A percentile compares a stretch with the other conserved stretches of the same genome.
phyloP scores from a whole-genome alignment of 257 asterid species.

The Solanum medicagineum region DNA sequence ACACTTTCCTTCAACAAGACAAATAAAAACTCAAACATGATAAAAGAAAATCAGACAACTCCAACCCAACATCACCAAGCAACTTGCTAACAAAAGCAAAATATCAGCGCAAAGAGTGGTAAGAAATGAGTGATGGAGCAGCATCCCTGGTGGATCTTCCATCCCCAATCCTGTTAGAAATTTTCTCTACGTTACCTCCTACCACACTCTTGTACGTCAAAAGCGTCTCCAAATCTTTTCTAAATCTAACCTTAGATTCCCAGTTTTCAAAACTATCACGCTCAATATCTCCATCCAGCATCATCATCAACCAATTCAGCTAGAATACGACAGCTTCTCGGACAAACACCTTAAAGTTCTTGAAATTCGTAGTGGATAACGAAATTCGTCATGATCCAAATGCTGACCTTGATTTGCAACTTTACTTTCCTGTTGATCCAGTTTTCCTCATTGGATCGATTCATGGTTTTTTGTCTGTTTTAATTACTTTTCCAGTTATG shows the following conservation, averaged over 20 bases:
- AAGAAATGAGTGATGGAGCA: background rate
- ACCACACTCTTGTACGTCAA: slow-evolving; percentile 10
- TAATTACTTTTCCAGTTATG: background rate
- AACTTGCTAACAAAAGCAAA: too few relatives aligned
- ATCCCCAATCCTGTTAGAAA: slow-evolving; percentile 14
- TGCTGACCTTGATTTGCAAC: background rate
- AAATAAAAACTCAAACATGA: too few relatives aligned
- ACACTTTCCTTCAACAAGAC: too few relatives aligned
- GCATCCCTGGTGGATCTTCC: slow-evolving; percentile 12
- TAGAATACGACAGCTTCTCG: background rate
- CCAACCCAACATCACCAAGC: too few relatives aligned
- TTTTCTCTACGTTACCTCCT: slow-evolving; percentile 28
- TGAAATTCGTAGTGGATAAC: slow-evolving; percentile 13
- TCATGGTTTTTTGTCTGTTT: slow-evolving; percentile 20
- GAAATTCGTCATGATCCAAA: background rate
- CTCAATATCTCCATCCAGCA: slow-evolving; percentile 13
- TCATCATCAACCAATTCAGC: slow-evolving; percentile 18
- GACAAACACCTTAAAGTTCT: background rate
- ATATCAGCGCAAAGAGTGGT: too few relatives aligned
- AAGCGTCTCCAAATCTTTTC: slow-evolving; percentile 21
- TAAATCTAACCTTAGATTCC: background rate
- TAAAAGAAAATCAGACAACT: too few relatives aligned
- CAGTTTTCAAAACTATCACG: background rate
- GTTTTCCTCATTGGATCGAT: slow-evolving; percentile 17
- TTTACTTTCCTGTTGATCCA: background rate